These are phyloP conservation scores for Tympanopsis confertula DNA, from an alignment of 2,329 filamentous ascomycete species.

Conservation along the genomic window DNA sequence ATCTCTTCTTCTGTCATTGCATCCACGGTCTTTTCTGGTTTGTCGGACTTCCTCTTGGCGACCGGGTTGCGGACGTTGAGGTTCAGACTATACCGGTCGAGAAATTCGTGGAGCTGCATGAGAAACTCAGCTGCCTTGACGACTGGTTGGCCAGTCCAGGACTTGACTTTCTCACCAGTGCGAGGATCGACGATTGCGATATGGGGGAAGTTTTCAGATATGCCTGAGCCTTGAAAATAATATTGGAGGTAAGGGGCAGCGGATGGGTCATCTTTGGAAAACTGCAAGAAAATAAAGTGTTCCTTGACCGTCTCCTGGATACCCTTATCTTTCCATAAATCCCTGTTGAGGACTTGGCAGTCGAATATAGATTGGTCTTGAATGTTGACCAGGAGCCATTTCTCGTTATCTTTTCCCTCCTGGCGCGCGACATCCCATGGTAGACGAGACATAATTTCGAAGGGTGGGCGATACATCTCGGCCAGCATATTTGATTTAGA, in stretches of 20 bases:
- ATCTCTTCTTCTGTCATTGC: conserved; percentile 96
- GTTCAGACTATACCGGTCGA: conserved; percentile 90
- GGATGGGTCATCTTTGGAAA: conserved; percentile 71
- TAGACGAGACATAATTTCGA: conserved; percentile 71
- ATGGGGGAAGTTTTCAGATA: conserved; percentile 84
- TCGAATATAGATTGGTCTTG: conserved; percentile 90
- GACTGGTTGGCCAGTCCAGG: conserved; percentile 79
- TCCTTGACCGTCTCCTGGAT: conserved; percentile 74
- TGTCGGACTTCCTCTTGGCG: conserved; percentile 56
- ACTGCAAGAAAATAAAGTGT: conserved; percentile 93
- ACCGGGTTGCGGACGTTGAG: conserved; percentile 87
- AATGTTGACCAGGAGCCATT: conserved; percentile 92
- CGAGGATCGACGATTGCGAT: conserved; percentile 91
- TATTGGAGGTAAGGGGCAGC: conserved; percentile 77
- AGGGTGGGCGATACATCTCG: conserved; percentile 84
- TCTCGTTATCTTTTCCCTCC: conserved; percentile 74
- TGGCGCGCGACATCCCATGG: conserved; percentile 78
- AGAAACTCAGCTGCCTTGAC: conserved; percentile 70
- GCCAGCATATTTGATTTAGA: conserved; percentile 57
- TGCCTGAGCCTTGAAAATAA: conserved; percentile 73
- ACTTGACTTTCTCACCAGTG: conserved; percentile 93
- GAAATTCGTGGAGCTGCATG: conserved; percentile 83
- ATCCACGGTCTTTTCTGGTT: conserved; percentile 61
- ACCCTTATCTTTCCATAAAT: conserved; percentile 83
- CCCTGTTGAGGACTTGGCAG: conserved; percentile 85